phyloP scores from a whole-genome alignment of 306 rosid genomes.

The Erythrophleum fordii region DNA sequence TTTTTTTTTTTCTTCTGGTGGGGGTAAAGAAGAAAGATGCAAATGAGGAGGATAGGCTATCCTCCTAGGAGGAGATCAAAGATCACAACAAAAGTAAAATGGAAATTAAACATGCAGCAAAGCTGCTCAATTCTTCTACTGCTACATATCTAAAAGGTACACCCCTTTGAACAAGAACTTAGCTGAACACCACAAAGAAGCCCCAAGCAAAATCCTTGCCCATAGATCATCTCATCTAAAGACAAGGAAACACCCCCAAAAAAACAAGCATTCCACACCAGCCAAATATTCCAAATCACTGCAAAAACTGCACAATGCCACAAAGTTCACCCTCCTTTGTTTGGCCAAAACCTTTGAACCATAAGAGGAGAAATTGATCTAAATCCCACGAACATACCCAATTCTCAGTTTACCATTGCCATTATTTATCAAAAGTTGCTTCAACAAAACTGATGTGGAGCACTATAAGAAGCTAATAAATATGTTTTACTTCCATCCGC shows the following conservation, averaged over 20 bases:
- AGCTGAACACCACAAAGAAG: background rate
- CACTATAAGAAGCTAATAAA: background rate
- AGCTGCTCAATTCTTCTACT: background rate
- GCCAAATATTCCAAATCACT: background rate
- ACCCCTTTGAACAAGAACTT: background rate
- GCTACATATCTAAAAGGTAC: background rate
- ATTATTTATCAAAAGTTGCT: background rate
- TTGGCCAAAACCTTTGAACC: background rate
- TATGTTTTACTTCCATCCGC: background rate
- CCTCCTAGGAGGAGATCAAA: background rate
- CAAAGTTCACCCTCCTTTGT: background rate
- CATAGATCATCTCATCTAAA: background rate
- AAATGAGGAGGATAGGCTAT: background rate
- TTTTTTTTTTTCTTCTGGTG: too few species aligned
- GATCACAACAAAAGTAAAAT: background rate
- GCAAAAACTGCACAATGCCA: background rate
- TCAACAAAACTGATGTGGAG: background rate
- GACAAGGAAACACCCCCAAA: background rate
- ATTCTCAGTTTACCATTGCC: background rate
- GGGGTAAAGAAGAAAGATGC: background rate
- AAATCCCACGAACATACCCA: background rate
- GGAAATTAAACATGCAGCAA: background rate
- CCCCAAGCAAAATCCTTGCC: background rate
- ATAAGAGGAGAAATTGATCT: background rate
- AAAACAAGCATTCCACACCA: background rate